Conservation (phyloP, 257 asterid genomes). For the Solanum ahanhuiri region DNA sequence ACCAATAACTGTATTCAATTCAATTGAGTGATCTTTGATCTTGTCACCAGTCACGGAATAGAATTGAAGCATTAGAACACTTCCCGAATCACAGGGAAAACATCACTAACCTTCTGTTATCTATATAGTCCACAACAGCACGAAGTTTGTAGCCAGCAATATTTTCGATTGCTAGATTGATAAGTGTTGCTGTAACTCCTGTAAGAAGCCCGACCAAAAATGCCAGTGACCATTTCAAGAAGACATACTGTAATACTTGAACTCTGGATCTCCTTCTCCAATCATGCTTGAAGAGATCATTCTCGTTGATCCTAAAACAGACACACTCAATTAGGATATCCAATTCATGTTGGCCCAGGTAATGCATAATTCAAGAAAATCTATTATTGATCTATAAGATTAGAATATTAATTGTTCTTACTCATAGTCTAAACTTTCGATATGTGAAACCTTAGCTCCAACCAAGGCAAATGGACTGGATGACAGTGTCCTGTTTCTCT, state of each 20-base stretch:
- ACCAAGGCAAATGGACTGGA: constrained; percentile 60
- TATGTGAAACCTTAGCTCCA: constrained; percentile 78
- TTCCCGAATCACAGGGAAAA: background rate
- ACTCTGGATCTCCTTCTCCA: constrained; percentile 87
- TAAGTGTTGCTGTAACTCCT: constrained; percentile 70
- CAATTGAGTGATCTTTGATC: background rate
- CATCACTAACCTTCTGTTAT: constrained; percentile 46
- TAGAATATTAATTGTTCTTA: constrained; percentile 22
- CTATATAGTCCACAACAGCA: constrained; percentile 48
- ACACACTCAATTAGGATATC: background rate
- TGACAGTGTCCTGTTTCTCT: constrained; percentile 49
- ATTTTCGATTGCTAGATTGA: constrained; percentile 86
- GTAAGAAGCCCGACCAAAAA: constrained; percentile 88
- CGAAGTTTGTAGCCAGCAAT: constrained; percentile 85
- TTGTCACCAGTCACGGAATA: background rate
- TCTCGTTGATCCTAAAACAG: constrained; percentile 69
- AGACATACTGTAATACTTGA: constrained; percentile 67
- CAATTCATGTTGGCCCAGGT: background rate
- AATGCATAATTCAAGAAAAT: background rate
- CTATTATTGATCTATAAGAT: background rate
- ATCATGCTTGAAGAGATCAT: constrained; percentile 93
- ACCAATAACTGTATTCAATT: background rate
- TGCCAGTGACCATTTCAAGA: constrained; percentile 75
- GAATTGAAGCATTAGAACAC: background rate
- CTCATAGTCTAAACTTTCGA: constrained; percentile 94